phyloP scores from a whole-genome alignment of 2,329 filamentous ascomycete species.

The Fusarium albidum region DNA sequence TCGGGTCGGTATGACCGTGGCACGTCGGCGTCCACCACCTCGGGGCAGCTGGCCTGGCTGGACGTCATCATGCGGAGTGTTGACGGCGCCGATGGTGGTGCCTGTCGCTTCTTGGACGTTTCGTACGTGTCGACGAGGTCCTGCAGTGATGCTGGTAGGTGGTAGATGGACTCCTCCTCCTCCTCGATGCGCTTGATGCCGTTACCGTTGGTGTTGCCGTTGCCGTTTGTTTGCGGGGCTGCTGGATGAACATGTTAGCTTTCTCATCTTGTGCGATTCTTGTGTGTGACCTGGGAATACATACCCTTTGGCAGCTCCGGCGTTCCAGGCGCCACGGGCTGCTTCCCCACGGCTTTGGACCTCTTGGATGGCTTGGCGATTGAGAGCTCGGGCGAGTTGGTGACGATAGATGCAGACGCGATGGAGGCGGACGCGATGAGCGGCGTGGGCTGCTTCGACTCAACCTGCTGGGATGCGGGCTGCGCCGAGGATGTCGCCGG shows the following conservation, averaged over 20 bases:
- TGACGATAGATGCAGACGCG: slow-evolving; percentile 21
- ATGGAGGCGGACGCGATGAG: slow-evolving; percentile 38
- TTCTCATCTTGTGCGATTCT: neutral
- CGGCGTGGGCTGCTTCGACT: slow-evolving; percentile 45
- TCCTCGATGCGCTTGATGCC: slow-evolving; percentile 57
- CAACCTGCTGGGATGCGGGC: slow-evolving; percentile 50
- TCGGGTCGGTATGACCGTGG: slow-evolving; percentile 87
- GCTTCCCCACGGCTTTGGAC: slow-evolving; percentile 56
- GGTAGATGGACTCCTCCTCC: slow-evolving; percentile 85
- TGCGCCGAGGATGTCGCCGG: slow-evolving; percentile 59
- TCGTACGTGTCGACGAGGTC: slow-evolving; percentile 94
- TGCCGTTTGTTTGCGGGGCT: slow-evolving; percentile 59
- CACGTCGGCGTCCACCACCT: slow-evolving; percentile 80
- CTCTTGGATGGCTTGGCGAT: slow-evolving; percentile 47
- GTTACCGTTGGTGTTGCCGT: slow-evolving; percentile 61
- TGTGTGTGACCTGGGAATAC: neutral
- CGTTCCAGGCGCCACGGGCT: slow-evolving; percentile 51
- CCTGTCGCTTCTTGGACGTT: slow-evolving; percentile 75
- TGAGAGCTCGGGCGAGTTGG: slow-evolving; percentile 38
- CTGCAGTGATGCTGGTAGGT: slow-evolving; percentile 86
- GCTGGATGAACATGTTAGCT: slow-evolving; percentile 37
- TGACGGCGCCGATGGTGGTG: slow-evolving; percentile 68
- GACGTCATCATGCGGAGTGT: slow-evolving; percentile 78
- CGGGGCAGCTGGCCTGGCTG: slow-evolving; percentile 78
- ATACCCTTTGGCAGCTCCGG: slow-evolving; percentile 57